Percentiles rank a stretch among this genome's conserved stretches.
These are phyloP conservation scores for Kwoniella sp. DNA, from an alignment of 768 basidiomycete genomes.

Conservation along the genomic window DNA sequence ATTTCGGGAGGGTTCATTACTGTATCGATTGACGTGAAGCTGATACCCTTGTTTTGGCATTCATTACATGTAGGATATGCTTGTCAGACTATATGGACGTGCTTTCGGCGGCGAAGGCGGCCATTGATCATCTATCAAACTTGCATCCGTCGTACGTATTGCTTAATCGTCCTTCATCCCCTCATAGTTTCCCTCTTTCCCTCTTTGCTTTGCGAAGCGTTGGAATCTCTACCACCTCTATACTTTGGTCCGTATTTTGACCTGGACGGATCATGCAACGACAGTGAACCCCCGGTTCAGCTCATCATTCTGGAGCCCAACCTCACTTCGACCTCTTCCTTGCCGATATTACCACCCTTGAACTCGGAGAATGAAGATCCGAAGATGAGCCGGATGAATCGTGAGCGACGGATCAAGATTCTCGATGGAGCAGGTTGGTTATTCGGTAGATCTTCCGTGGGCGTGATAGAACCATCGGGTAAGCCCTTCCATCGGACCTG, in stretches of 20 bases:
- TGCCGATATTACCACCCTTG: constrained; percentile 33
- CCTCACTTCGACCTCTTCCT: constrained; percentile 17
- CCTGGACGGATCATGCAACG: too few relatives aligned
- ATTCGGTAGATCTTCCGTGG: constrained; percentile 33
- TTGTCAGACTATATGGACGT: constrained; percentile 41
- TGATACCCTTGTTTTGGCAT: constrained; percentile 2
- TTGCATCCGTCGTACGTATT: constrained; percentile 25
- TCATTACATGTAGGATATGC: constrained; percentile 26
- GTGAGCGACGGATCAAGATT: constrained; percentile 30
- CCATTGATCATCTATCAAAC: constrained; percentile 32
- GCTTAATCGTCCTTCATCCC: not conserved
- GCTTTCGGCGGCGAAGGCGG: constrained; percentile 27
- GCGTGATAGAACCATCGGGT: constrained; percentile 19
- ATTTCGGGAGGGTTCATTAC: not conserved
- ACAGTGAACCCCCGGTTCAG: constrained; percentile 25
- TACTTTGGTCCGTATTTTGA: too few relatives aligned
- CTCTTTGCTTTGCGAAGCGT: too few relatives aligned
- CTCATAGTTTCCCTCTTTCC: too few relatives aligned
- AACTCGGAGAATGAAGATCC: constrained; percentile 18
- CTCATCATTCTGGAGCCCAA: constrained; percentile 45
- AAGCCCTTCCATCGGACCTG: not conserved
- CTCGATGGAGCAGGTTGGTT: constrained; percentile 33
- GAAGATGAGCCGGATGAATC: constrained; percentile 23
- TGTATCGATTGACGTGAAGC: not conserved
- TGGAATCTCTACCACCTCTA: too few relatives aligned